These are phyloP conservation scores for Vitis vinifera DNA, from an alignment of 164 flowering plant genomes.

Conservation along the genomic window DNA sequence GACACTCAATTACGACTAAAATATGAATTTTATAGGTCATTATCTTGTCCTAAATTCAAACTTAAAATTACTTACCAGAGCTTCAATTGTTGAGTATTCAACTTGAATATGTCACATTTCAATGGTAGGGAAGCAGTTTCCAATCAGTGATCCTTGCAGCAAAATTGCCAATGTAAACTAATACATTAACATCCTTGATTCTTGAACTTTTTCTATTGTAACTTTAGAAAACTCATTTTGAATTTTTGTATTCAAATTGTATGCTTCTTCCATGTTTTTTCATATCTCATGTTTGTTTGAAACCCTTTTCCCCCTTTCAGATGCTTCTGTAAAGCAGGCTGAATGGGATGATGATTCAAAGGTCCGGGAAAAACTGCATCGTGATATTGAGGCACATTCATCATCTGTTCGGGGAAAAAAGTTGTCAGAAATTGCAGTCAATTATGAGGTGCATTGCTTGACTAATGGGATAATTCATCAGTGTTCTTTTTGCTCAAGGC, in stretches of 20 bases:
- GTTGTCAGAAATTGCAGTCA: slow-evolving; percentile 44
- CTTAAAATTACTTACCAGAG: too few species aligned
- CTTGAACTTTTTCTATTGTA: too few species aligned
- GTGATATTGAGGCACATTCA: slow-evolving; percentile 68
- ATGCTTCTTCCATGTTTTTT: background rate
- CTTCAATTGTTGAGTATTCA: too few species aligned
- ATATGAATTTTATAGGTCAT: too few species aligned
- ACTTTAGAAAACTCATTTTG: background rate
- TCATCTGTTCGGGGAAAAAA: slow-evolving; percentile 45
- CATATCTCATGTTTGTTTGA: background rate
- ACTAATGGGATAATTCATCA: background rate
- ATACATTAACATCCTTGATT: too few species aligned
- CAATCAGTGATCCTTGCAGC: too few species aligned
- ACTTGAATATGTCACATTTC: too few species aligned
- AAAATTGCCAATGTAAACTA: too few species aligned
- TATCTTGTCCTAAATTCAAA: too few species aligned
- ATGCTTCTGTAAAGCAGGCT: slow-evolving; percentile 58
- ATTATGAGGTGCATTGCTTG: slow-evolving; percentile 48
- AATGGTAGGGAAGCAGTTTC: too few species aligned
- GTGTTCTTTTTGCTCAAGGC: background rate
- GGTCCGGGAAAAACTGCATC: slow-evolving; percentile 59
- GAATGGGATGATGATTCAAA: slow-evolving; percentile 68
- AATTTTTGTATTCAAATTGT: background rate
- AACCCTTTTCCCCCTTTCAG: slow-evolving; percentile 28
- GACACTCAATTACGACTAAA: too few species aligned